Base-by-base conservation (phyloP, 345 rosid genomes). In the Ceriops zippeliana region DNA sequence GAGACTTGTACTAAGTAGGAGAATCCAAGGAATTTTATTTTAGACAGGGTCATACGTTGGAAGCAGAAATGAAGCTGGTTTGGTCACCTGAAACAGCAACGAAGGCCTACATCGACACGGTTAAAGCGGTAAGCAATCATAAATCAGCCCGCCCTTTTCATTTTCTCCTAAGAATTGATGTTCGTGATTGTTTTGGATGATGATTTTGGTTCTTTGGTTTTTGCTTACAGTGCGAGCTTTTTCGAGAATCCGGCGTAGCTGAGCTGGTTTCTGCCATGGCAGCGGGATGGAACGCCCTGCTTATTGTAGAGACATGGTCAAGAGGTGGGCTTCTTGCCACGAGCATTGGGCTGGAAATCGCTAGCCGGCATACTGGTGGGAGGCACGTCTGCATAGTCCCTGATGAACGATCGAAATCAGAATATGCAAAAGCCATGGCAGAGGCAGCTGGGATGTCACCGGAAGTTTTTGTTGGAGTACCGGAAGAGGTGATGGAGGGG, bases 231-330 rank as follows among this genome's bases (percentile, higher is more conserved):
- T 86, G 96, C 8, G 78, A 86, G 65, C 63, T 65, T 60, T 77
- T 32, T 61, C 85, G 64, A 63, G 90, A 89, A 75, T 91, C 96
- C 5, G 87, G 96, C 19, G 85, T 87, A 27, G 87, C 99, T 0
- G 99, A 91, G 89, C 89, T 93, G 28, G 71, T 91, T 10, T 82
- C 96, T 2, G 99, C 99, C 46, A 91, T 87, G 97, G 96, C 96
- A 0, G 99, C 99, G 0, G 97, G 99, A 37, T 91, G 99, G 99
- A 85, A 87, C 72, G 92, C 96, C 22, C 79, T 64, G 53, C 72
- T 88, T 34, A 83, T 89, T 2, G 88, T 91, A 49, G 99, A 91
- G 73, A 88, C 97, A 19, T 95, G 97, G 96, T 83, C 87, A 6
- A 75, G 75, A 28, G 90, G 96, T 4, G 91, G 96, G 21, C 78